Percentiles rank a stretch among this genome's conserved stretches.
Evolutionary conservation across 805 yeast genomes (phyloP).

Genomic region (Lachancea thermotolerans): DNA sequence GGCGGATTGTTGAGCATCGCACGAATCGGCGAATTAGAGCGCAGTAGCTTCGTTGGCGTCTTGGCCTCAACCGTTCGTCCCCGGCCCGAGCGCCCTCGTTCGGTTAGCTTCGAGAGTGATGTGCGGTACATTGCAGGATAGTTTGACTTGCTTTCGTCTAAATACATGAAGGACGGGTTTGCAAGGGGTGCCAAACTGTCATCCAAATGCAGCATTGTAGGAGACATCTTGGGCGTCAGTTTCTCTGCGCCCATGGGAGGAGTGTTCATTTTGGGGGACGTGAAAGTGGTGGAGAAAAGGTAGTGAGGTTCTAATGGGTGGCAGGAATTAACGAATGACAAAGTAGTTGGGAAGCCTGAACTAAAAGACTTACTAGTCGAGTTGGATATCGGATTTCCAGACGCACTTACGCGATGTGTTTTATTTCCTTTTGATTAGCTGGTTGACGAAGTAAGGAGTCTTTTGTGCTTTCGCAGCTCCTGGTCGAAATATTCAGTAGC

Average conservation of each 20-base stretch:
- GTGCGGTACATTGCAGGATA: conserved; percentile 24
- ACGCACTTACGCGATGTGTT: too few species aligned
- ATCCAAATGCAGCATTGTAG: conserved; percentile 25
- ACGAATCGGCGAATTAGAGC: conserved; percentile 26
- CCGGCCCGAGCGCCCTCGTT: conserved; percentile 9
- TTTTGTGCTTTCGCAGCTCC: too few species aligned
- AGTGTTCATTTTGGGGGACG: conserved; percentile 16
- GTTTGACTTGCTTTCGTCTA: conserved; percentile 15
- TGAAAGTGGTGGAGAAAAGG: not conserved
- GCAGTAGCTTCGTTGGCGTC: conserved; percentile 16
- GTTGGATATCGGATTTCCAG: too few species aligned
- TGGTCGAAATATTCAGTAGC: too few species aligned
- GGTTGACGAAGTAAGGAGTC: too few species aligned
- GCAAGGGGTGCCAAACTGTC: conserved; percentile 18
- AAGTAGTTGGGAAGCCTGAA: conserved; percentile 1
- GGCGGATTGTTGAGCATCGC: conserved; percentile 20
- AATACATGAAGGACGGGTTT: conserved; percentile 26
- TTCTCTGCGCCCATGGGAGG: conserved; percentile 25
- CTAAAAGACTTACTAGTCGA: too few species aligned
- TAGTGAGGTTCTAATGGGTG: too few species aligned
- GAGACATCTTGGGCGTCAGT: conserved; percentile 25
- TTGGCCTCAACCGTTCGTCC: conserved; percentile 9
- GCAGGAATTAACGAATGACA: conserved; percentile 3
- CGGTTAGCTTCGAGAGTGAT: conserved; percentile 29
- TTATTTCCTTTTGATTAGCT: too few species aligned